Percentiles rank a stretch among this genome's conserved stretches.
Conservation (phyloP, 2,329 filamentous ascomycete species). For the Elsinoe australis region DNA sequence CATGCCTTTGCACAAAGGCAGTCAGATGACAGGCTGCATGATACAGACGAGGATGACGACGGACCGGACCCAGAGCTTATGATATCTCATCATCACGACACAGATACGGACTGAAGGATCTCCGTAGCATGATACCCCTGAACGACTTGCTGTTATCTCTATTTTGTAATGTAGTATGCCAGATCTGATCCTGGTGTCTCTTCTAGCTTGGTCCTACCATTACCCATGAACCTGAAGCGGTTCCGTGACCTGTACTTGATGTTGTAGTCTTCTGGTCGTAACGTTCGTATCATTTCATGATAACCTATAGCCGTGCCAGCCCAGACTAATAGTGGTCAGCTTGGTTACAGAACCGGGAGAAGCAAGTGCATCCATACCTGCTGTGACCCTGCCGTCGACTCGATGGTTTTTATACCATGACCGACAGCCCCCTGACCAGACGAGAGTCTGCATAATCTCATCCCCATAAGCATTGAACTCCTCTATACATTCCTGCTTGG, state of each 20-base stretch:
- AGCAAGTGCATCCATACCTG: no score
- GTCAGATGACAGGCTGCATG: conserved; percentile 23
- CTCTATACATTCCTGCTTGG: conserved; percentile 25
- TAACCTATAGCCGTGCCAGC: conserved; percentile 26
- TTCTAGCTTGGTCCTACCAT: conserved; percentile 37
- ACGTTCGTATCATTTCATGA: conserved; percentile 30
- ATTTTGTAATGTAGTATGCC: conserved; percentile 8
- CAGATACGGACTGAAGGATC: conserved; percentile 23
- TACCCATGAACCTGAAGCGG: conserved; percentile 43
- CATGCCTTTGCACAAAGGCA: conserved; percentile 29
- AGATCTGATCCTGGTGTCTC: conserved; percentile 20
- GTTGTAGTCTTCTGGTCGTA: conserved; percentile 44
- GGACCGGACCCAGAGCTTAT: conserved; percentile 43
- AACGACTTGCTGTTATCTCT: not conserved
- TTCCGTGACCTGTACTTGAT: conserved; percentile 40
- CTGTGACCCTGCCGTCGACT: conserved; percentile 28
- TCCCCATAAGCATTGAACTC: conserved; percentile 28
- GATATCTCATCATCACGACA: conserved; percentile 42
- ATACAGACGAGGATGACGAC: conserved; percentile 36
- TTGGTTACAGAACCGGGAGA: no score
- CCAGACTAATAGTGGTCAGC: no score
- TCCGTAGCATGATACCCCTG: conserved; percentile 14
- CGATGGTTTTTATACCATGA: conserved; percentile 27
- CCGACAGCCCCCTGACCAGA: conserved; percentile 28
- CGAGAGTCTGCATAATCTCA: conserved; percentile 29